Evolutionary conservation across 1,284 basidiomycete species (phyloP), one percentile per base, ranked within the genome.

Genomic region (Rhodotorula sp.): DNA sequence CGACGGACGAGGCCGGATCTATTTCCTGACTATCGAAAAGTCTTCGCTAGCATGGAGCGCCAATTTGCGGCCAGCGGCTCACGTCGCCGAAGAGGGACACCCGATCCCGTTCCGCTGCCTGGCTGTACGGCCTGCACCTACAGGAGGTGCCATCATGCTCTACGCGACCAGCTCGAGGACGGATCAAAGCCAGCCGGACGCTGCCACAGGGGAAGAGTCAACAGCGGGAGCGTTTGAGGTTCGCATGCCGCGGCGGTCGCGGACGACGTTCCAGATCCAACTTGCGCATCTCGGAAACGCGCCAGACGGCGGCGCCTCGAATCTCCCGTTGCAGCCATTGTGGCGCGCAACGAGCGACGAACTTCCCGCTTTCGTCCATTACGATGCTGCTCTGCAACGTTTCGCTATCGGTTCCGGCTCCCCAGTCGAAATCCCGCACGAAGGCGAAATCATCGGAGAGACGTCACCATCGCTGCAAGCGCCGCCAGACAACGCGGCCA

Each of bases 291-390:
- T 34, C 56, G 2, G 66, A 18, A 29, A 18, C 26, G 20, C 49
- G 51, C 26, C 29, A 77, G 78, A 60, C 68, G 63, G 5, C 78
- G 81, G 2, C 80, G 89, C 48, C 83, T 43, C 16, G 29, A 18
- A 49, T 14, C 6, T 87, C 48, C 80, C 87, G 60, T 58, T 87
- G n/a, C 26, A 69, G 0, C 66, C 79, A 0, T 54, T 43, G 18
- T 95, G 92, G 91, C 87, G 84, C 65, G 84, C 89, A 21, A 84
- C 84, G 39, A 90, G 92, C 3, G 83, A 85, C 59, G 88, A 91
- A 74, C 86, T 93, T 21, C 92, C 92, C 0, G 82, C 89, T 16
- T 85, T 86, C 62, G 83, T 85, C n/a, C 78, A 83, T 1, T 89
- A 87, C 78, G 83, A 87, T 69, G 76, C 81, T 14, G 78, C 82